Evolutionary conservation across 2,329 filamentous ascomycete genomes (phyloP), one percentile per base, ranked within the genome.

Genomic region (Venturia pyrina): DNA sequence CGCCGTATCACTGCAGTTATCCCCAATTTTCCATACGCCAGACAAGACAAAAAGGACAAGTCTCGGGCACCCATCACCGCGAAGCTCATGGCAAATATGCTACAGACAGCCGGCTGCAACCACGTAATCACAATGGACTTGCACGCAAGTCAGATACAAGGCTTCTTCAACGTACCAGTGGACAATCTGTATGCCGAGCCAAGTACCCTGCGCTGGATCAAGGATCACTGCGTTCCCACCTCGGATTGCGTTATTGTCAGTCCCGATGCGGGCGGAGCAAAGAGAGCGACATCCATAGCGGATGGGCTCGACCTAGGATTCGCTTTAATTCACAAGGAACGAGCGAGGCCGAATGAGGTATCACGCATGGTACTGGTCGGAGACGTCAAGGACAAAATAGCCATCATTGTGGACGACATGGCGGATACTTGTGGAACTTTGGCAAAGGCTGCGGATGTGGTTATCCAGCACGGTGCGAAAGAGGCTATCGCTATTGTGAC

Each of bases 341-440:
- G 93, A 66, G 89, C 92, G 6, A 87, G 91, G n/a, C 88, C 88
- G 13, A 96, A 96, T 73, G 92, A 96, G 74, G 92, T 96, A 68
- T 91, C 89, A 11, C 88, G 91, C 72, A 96, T 96, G 91, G 90
- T 92, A 0, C 88, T 99, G n/a, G 93, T 98, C 63, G 95, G 95
- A 70, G 92, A 96, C 70, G 95, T 98, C 60, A 85, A 87, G 70
- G 90, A 90, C 79, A 95, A 95, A 80, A 88, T 93, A 40, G 93
- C 93, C 67, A 97, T 99, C 73, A 87, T 99, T 62, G 93, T 99
- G 61, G 93, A 98, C 75, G 93, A 98, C 75, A 97, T 98, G 91
- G 93, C 93, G 41, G 93, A 98, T 75, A 97, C 93, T 4, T 97
- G 93, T 76, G 92, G 92, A 70, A 96, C 91, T 1, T 81, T 90